phyloP scores from a whole-genome alignment of 1,139 yeast genomes.

The Wickerhamiella infanticola region DNA sequence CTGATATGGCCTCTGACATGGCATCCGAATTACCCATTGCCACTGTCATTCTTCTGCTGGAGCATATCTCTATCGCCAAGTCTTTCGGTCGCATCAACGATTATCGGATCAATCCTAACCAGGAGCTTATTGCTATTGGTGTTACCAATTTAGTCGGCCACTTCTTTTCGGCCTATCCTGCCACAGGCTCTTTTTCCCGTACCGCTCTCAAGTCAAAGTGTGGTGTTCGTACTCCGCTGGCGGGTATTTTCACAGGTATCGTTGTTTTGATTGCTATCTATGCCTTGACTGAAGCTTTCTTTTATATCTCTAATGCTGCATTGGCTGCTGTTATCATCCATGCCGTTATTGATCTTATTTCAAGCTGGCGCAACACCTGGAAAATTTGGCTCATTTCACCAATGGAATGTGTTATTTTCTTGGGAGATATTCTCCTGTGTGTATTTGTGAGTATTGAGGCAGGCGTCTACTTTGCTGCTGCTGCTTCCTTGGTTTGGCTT shows the following conservation, averaged over 20 bases:
- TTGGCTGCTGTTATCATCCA: conserved; percentile 80
- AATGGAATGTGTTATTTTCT: conserved; percentile 57
- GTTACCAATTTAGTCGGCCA: conserved; percentile 82
- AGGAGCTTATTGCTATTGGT: conserved; percentile 89
- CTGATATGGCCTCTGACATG: conserved; percentile 42
- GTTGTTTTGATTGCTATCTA: conserved; percentile 80
- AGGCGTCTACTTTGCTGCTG: conserved; percentile 82
- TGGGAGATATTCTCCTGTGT: conserved; percentile 63
- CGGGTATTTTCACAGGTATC: conserved; percentile 81
- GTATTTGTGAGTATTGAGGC: conserved; percentile 71
- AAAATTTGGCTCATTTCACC: conserved; percentile 67
- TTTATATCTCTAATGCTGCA: conserved; percentile 80
- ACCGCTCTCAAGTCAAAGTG: conserved; percentile 89
- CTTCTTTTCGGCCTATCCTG: conserved; percentile 85
- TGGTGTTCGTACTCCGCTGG: conserved; percentile 89
- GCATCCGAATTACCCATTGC: conserved; percentile 78
- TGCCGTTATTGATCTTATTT: conserved; percentile 82
- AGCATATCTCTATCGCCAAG: conserved; percentile 87
- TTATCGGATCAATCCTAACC: conserved; percentile 82
- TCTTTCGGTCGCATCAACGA: conserved; percentile 88
- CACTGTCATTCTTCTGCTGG: conserved; percentile 63
- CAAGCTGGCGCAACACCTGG: conserved; percentile 56
- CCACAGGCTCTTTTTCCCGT: conserved; percentile 91
- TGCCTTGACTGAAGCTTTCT: conserved; percentile 68
- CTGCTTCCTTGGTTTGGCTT: conserved; percentile 64